These are phyloP conservation scores for Suillus occidentalis DNA, from an alignment of 768 basidiomycete species.

Conservation along the genomic window DNA sequence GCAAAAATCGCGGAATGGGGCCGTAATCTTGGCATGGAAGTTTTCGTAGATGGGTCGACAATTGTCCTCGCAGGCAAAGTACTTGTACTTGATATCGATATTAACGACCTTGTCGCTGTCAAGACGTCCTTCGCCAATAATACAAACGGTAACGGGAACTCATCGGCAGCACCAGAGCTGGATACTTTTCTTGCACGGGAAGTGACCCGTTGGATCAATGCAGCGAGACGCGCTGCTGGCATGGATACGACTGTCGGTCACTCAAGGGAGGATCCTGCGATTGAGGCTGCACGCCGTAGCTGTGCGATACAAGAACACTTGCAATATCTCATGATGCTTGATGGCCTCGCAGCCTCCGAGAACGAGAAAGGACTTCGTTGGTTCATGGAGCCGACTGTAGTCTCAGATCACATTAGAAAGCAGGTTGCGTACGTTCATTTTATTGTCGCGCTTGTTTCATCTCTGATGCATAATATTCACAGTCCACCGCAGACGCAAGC, in stretches of 20 bases:
- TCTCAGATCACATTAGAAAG: conserved; percentile 20
- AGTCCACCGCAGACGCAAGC: conserved; percentile 44
- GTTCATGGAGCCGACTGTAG: conserved; percentile 54
- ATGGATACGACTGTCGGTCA: conserved; percentile 29
- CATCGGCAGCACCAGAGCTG: conserved; percentile 44
- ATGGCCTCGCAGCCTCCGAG: conserved; percentile 55
- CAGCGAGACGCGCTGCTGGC: conserved; percentile 34
- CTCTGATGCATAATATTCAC: not conserved
- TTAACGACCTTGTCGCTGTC: conserved; percentile 49
- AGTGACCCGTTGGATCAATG: conserved; percentile 56
- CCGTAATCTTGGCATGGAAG: conserved; percentile 67
- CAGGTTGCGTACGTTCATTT: conserved; percentile 12
- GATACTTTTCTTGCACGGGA: conserved; percentile 61
- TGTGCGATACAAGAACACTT: conserved; percentile 53
- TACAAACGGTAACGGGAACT: conserved; percentile 44
- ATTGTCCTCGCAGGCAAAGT: conserved; percentile 76
- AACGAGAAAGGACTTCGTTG: conserved; percentile 68
- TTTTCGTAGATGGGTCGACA: conserved; percentile 64
- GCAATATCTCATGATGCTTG: conserved; percentile 70
- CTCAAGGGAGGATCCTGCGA: conserved; percentile 45
- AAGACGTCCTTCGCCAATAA: conserved; percentile 73
- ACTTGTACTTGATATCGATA: conserved; percentile 76
- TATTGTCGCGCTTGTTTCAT: not conserved
- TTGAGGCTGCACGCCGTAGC: conserved; percentile 52
- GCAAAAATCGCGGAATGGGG: conserved; percentile 60